These are phyloP conservation scores for Magnolia kwangsiensis DNA, from an alignment of 164 flowering plant species.

Conservation along the genomic window DNA sequence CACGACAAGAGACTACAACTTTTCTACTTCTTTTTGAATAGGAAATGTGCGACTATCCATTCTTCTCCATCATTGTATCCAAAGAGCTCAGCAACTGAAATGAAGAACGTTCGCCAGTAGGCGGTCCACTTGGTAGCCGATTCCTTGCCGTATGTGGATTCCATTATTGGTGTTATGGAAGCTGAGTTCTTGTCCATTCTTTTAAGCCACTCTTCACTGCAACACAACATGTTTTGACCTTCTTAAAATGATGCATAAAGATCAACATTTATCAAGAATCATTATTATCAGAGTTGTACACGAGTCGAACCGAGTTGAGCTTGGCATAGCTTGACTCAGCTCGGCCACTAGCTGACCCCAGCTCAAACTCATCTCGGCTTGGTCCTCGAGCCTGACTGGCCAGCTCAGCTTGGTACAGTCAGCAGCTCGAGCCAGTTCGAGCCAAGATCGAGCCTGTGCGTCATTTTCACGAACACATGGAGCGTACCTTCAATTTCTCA, in stretches of 20 bases:
- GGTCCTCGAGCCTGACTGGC: no score
- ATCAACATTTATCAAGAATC: no score
- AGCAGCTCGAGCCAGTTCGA: no score
- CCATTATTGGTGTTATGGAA: constrained; percentile 70
- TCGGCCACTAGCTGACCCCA: no score
- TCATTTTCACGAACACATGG: no score
- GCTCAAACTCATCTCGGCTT: no score
- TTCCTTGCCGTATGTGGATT: constrained; percentile 76
- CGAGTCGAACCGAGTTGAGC: no score
- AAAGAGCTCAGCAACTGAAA: constrained; percentile 84
- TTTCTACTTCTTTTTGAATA: constrained; percentile 61
- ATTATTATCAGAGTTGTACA: no score
- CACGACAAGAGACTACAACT: not conserved
- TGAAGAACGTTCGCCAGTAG: constrained; percentile 89
- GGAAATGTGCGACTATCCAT: constrained; percentile 86
- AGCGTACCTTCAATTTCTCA: no score
- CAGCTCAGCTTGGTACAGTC: no score
- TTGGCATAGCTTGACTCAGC: no score
- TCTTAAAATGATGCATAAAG: not conserved
- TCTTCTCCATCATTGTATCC: constrained; percentile 83
- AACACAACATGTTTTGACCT: constrained; percentile 15
- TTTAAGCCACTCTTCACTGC: constrained; percentile 87
- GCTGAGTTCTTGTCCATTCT: constrained; percentile 69
- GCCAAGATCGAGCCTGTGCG: no score
- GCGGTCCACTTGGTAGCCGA: constrained; percentile 77